Base-by-base conservation (phyloP, 768 basidiomycete species). In the Leucocoprinus leucothites region DNA sequence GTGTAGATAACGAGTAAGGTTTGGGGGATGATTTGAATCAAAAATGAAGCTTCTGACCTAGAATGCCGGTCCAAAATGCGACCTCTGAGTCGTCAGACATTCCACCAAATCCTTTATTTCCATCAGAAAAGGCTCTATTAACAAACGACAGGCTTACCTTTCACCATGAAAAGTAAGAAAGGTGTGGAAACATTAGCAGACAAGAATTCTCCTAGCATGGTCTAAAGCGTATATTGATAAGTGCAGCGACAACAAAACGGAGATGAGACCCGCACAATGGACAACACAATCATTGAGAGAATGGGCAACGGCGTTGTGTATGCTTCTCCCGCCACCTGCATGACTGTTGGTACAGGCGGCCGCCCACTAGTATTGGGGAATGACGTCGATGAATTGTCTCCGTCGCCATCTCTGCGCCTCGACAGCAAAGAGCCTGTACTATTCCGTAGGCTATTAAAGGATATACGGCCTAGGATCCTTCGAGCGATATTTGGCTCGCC, bases 141-240 rank as follows among this genome's bases (percentile, higher is more conserved):
- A 58, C 42, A 45, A 41, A 58, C 42, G 19, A 22, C 22, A 47
- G 51, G 56, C 72, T 47, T 58, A 79, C 91, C 86, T 81, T 89
- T 89, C 52, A 97, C 92, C 94, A 98, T 98, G 75, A 94, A 94
- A 42, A 98, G 73, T 52, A 98, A 70, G 67, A 96, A 97, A 6
- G 94, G 95, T 28, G 86, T 91, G 22, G 88, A 91, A 44, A 93
- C 91, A 67, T 96, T 96, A 19, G 97, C 95, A 3, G 86, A 91
- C 41, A 98, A 72, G 67, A 98, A 94, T 72, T 98, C 96, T 45
- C 94, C 94, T 11, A 98, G 81, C 87, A 97, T 89, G 3, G 89
- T 89, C 93, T 94, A 56, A 38, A 21, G n/a, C n/a, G n/a, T n/a
- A n/a, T n/a, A n/a, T n/a, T 42, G 34, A 64, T 38, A 64, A 57